Conservation (phyloP, 2,329 filamentous ascomycete genomes). For the Cytospora mali region DNA sequence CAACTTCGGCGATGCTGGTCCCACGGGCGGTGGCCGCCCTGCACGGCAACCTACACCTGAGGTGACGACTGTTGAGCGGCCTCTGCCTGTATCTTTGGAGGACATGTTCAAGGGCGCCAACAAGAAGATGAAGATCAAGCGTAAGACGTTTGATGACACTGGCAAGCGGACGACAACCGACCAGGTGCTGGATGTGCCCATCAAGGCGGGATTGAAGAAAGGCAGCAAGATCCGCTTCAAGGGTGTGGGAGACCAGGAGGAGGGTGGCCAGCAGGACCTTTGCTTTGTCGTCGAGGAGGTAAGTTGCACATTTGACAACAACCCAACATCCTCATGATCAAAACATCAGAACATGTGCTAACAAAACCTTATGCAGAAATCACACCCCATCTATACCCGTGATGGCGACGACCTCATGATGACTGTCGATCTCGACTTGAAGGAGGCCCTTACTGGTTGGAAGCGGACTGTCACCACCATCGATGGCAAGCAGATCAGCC, state of each 20-base stretch:
- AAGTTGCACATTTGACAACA: conserved; percentile 42
- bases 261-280: conserved; percentile 92
- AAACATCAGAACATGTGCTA: conserved; percentile 38
- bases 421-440: conserved; percentile 79
- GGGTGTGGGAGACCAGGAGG: conserved; percentile 96
- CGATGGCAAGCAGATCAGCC: conserved; percentile 80
- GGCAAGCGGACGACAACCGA: conserved; percentile 87
- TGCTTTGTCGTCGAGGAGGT: conserved; percentile 96
- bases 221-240: conserved; percentile 98
- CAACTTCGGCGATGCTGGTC: conserved; percentile 41
- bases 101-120: conserved; percentile 84
- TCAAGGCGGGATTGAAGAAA: conserved; percentile 94
- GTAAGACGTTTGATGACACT: conserved; percentile 86
- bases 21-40: conserved; percentile 30
- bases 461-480: conserved; percentile 89
- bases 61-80: conserved; percentile 86
- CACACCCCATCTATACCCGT: conserved; percentile 80
- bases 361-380: conserved; percentile 67
- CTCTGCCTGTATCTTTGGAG: conserved; percentile 79
- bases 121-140: conserved; percentile 98
- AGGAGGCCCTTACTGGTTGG: conserved; percentile 95
- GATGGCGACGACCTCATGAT: conserved; percentile 86
- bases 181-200: conserved; percentile 88
- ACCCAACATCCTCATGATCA: background rate
- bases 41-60: conserved; percentile 70